These are phyloP conservation scores for Teratosphaeria zuluensis DNA, from an alignment of 2,329 filamentous ascomycete genomes.

Conservation along the genomic window DNA sequence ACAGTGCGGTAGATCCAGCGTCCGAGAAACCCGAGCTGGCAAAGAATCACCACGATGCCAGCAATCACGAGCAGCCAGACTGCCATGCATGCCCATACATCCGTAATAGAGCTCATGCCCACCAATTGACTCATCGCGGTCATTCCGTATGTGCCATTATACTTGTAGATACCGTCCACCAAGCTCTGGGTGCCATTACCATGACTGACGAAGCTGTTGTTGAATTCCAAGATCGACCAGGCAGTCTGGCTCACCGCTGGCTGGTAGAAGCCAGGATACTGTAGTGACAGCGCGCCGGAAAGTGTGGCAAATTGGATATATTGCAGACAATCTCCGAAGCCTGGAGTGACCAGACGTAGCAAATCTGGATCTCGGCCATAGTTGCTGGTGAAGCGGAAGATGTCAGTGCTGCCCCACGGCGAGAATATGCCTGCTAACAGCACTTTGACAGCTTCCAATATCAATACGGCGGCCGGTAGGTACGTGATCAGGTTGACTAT, in stretches of 20 bases:
- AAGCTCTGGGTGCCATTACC: conserved; percentile 57
- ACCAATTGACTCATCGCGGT: conserved; percentile 70
- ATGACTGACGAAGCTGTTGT: conserved; percentile 72
- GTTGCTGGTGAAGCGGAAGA: conserved; percentile 96
- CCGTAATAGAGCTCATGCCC: conserved; percentile 63
- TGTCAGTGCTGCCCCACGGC: conserved; percentile 83
- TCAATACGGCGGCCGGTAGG: conserved; percentile 66
- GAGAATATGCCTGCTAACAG: conserved; percentile 77
- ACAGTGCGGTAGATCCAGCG: conserved; percentile 69
- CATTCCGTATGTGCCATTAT: conserved; percentile 69
- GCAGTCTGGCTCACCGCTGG: conserved; percentile 77
- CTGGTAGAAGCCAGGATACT: conserved; percentile 91
- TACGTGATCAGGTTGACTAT: conserved; percentile 63
- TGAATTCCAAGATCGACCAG: conserved; percentile 90
- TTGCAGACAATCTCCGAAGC: conserved; percentile 92
- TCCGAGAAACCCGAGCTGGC: conserved; percentile 64
- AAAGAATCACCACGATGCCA: conserved; percentile 54
- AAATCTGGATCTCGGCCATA: conserved; percentile 91
- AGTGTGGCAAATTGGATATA: conserved; percentile 91
- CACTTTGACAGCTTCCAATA: conserved; percentile 73
- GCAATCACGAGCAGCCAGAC: conserved; percentile 79
- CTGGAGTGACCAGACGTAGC: conserved; percentile 83
- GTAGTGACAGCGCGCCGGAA: conserved; percentile 75
- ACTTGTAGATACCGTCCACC: conserved; percentile 77
- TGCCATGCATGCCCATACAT: conserved; percentile 92